These are phyloP conservation scores for Volvox reticuliferus DNA, from an alignment of 139 green algal genomes.

Conservation along the genomic window DNA sequence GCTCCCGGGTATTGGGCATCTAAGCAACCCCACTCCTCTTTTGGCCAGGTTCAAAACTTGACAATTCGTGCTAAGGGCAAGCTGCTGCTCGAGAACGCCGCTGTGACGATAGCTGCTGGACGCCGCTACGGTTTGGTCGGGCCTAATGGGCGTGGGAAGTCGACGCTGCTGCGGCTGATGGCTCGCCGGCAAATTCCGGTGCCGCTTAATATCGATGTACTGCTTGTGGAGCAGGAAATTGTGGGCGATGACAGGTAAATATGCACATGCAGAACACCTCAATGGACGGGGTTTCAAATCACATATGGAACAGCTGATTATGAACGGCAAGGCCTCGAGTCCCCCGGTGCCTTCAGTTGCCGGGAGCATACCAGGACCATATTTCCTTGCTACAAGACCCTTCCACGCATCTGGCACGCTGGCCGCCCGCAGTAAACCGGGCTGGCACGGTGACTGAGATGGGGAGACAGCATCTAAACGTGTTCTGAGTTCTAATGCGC, in stretches of 20 bases:
- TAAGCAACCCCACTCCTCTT: background rate
- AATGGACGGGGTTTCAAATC: too few species aligned
- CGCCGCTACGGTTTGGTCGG: constrained; percentile 78
- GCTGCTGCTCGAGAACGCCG: constrained; percentile 95
- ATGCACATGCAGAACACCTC: too few species aligned
- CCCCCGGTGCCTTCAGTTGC: background rate
- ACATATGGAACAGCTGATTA: too few species aligned
- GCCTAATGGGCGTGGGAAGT: constrained; percentile 91
- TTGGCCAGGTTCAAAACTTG: constrained; percentile 91
- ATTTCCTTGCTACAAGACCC: constrained; percentile 33
- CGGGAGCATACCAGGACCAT: constrained; percentile 37
- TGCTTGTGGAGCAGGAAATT: constrained; percentile 99
- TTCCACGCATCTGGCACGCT: constrained; percentile 51
- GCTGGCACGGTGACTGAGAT: constrained; percentile 39
- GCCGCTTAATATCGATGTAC: constrained; percentile 95
- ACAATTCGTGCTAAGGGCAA: constrained; percentile 98
- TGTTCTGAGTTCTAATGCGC: too few species aligned
- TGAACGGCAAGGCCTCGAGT: constrained; percentile 19
- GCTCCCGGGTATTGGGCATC: background rate
- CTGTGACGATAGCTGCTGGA: constrained; percentile 91
- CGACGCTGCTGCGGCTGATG: constrained; percentile 97
- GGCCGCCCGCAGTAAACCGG: constrained; percentile 18
- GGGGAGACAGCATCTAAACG: constrained; percentile 47
- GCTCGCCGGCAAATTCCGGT: constrained; percentile 94
- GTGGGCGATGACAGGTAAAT: constrained; percentile 78